These are phyloP conservation scores for Ogataea ganodermae DNA, from an alignment of 805 yeast genomes.

Conservation along the genomic window DNA sequence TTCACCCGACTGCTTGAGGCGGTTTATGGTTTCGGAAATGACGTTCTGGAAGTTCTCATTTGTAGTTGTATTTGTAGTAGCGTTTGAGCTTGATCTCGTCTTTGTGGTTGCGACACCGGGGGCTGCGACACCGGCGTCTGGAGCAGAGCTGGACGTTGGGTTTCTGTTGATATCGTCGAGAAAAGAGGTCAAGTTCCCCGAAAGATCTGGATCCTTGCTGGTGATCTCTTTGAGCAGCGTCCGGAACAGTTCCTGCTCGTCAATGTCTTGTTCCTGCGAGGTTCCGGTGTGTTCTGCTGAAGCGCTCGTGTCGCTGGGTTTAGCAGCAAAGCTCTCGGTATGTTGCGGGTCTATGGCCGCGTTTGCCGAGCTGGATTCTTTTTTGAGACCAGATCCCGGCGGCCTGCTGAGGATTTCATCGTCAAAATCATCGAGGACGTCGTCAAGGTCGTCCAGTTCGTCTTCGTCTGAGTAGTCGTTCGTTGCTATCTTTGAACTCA, in stretches of 20 bases:
- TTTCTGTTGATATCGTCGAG: conserved; percentile 21
- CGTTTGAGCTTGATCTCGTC: conserved; percentile 1
- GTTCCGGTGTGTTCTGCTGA: conserved; percentile 14
- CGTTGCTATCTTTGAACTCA: conserved; percentile 10
- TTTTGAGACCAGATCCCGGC: conserved; percentile 47
- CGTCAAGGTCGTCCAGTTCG: conserved; percentile 80
- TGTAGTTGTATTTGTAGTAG: conserved; percentile 16
- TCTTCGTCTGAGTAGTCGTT: conserved; percentile 35
- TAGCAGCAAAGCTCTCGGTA: not conserved
- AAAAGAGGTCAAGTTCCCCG: conserved; percentile 27
- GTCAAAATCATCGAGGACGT: conserved; percentile 81
- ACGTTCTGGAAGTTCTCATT: conserved; percentile 62
- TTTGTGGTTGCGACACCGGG: not conserved
- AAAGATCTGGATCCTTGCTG: conserved; percentile 30
- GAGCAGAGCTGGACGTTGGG: conserved; percentile 1
- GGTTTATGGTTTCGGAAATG: conserved; percentile 75
- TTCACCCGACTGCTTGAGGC: conserved; percentile 76
- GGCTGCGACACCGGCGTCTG: conserved; percentile 19
- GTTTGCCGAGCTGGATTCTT: not conserved
- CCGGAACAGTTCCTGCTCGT: conserved; percentile 27
- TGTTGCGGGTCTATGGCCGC: not conserved
- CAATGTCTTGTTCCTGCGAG: conserved; percentile 20
- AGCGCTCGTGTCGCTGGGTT: not conserved
- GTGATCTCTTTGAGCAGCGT: conserved; percentile 28
- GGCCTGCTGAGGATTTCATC: conserved; percentile 66